Conservation (phyloP, 1,284 basidiomycete genomes). For the Apiotrichum montevideense region DNA sequence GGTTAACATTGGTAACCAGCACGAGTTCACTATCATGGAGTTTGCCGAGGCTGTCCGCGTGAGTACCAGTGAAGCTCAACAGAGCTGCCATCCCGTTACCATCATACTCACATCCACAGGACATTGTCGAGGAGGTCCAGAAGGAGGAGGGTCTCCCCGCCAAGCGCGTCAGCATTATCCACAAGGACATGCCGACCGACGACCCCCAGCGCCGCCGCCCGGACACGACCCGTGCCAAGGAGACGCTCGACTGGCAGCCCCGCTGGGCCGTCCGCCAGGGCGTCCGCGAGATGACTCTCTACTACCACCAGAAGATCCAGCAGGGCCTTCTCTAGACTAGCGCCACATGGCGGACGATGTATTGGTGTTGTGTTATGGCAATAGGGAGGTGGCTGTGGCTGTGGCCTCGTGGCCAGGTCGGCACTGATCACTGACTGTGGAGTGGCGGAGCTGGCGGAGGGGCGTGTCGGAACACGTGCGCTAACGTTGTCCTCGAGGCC, state of each 20-base stretch:
- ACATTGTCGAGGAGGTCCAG: slow-evolving; percentile 83
- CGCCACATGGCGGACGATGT: not conserved
- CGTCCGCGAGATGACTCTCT: slow-evolving; percentile 27
- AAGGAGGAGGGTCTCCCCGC: slow-evolving; percentile 62
- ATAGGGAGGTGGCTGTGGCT: too few species aligned
- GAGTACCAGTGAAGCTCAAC: not conserved
- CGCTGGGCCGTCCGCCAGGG: slow-evolving; percentile 55
- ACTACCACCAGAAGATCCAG: slow-evolving; percentile 15
- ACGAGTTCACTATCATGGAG: slow-evolving; percentile 89
- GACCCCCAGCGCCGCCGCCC: slow-evolving; percentile 91
- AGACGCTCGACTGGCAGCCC: slow-evolving; percentile 85
- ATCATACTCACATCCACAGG: slow-evolving; percentile 28
- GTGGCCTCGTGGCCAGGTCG: too few species aligned
- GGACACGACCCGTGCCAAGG: slow-evolving; percentile 83
- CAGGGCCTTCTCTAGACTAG: slow-evolving; percentile 1
- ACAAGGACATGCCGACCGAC: slow-evolving; percentile 82
- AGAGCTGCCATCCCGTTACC: slow-evolving; percentile 5
- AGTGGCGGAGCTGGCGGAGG: too few species aligned
- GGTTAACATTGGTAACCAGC: slow-evolving; percentile 87
- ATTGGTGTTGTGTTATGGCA: not conserved
- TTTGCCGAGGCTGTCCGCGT: slow-evolving; percentile 75
- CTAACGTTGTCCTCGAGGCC: too few species aligned
- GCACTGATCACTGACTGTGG: too few species aligned
- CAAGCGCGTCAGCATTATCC: slow-evolving; percentile 64
- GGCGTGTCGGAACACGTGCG: too few species aligned